These are phyloP conservation scores for Anacardium occidentale DNA, from an alignment of 345 rosid genomes.

Conservation along the genomic window DNA sequence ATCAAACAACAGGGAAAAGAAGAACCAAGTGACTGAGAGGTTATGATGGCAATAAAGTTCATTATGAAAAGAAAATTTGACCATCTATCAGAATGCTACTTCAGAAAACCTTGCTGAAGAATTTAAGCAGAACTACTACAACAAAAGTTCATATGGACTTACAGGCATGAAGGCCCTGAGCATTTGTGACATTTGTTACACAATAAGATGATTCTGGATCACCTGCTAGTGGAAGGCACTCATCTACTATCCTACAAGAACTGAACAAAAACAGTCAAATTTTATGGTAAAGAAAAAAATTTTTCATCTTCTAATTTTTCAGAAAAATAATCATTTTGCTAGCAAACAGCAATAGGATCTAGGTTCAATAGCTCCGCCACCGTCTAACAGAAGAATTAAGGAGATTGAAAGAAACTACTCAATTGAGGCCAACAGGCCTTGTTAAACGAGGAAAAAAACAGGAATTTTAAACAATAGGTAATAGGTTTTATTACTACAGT, in stretches of 20 bases:
- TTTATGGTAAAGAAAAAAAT: too few relatives aligned
- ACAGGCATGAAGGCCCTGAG: conserved; percentile 26
- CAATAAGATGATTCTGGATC: conserved; percentile 31
- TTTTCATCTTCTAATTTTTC: not conserved
- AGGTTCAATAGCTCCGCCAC: not conserved
- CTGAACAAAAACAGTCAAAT: conserved; percentile 4
- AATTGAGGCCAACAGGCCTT: not conserved
- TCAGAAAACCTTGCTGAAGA: not conserved
- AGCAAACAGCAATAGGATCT: not conserved
- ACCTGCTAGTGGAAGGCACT: conserved; percentile 22
- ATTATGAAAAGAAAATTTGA: not conserved
- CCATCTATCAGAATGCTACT: not conserved
- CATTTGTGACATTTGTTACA: conserved; percentile 25
- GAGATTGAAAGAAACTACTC: not conserved
- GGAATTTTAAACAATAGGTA: too few relatives aligned
- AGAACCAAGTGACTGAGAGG: too few relatives aligned
- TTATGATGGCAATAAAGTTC: too few relatives aligned
- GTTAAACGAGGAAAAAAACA: too few relatives aligned
- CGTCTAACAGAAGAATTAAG: not conserved
- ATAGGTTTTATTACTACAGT: not conserved
- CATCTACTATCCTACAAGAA: conserved; percentile 41
- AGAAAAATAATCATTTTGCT: not conserved
- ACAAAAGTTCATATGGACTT: conserved; percentile 24
- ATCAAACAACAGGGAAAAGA: not conserved
- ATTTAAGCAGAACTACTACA: conserved; percentile 12